Evolutionary conservation across 768 basidiomycete species (phyloP).

Genomic region (Kwoniella sp.): DNA sequence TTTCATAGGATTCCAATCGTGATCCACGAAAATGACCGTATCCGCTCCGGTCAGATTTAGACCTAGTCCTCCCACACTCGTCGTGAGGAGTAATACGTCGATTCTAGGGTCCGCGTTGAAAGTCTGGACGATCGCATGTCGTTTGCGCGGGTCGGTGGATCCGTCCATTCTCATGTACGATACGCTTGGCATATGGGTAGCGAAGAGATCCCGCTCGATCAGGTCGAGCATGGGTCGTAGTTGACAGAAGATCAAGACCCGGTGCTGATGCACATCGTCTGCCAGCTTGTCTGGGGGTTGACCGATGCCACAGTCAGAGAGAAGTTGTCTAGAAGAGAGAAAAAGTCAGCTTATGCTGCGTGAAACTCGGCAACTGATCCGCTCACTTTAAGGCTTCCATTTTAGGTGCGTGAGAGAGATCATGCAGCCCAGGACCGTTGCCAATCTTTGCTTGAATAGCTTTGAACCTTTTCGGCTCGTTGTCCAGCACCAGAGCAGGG

Average conservation of each 20-base stretch:
- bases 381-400: conserved; percentile 82
- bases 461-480: conserved; percentile 64
- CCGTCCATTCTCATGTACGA: conserved; percentile 99
- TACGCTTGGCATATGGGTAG: conserved; percentile 86
- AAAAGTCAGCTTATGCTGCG: conserved; percentile 5
- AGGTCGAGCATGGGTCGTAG: conserved; percentile 99
- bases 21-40: conserved; percentile 98
- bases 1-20: conserved; percentile 99
- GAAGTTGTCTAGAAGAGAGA: conserved; percentile 70
- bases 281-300: conserved; percentile 69
- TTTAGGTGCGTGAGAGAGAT: conserved; percentile 92
- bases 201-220: conserved; percentile 92
- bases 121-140: conserved; percentile 94
- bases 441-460: conserved; percentile 57
- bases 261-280: conserved; percentile 74
- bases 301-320: conserved; percentile 93
- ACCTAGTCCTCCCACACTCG: conserved; percentile 94
- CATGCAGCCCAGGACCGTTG: conserved; percentile 59
- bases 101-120: conserved; percentile 98
- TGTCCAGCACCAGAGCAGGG: conserved; percentile 85
- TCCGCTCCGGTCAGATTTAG: conserved; percentile 96
- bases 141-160: conserved; percentile 84
- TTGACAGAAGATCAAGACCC: conserved; percentile 99
- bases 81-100: conserved; percentile 91
- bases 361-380: neutral